Conservation (phyloP, 495 filamentous ascomycete genomes). For the Tuber calosporum region DNA sequence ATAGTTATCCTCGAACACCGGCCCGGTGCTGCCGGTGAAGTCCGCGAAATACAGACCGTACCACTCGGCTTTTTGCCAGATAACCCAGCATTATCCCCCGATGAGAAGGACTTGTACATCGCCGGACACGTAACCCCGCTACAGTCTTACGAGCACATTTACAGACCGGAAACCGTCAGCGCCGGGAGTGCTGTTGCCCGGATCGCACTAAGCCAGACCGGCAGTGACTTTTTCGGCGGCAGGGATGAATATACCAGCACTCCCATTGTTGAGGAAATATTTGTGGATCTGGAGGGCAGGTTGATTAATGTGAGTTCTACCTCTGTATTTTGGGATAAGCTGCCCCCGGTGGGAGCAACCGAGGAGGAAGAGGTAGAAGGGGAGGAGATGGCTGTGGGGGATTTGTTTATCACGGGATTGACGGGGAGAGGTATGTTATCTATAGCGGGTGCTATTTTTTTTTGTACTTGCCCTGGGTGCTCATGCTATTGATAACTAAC, state of each 20-base stretch:
- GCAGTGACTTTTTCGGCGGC: constrained; percentile 33
- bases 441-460: background rate
- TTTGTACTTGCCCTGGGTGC: background rate
- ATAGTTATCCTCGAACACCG: constrained; percentile 27
- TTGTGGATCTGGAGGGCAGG: constrained; percentile 29
- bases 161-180: constrained; percentile 40
- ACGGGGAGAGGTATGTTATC: constrained; percentile 15
- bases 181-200: constrained; percentile 49
- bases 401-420: constrained; percentile 21
- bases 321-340: constrained; percentile 26
- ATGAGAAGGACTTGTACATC: constrained; percentile 27
- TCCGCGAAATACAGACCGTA: constrained; percentile 27
- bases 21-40: constrained; percentile 4
- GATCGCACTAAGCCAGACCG: constrained; percentile 39
- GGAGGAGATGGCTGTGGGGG: constrained; percentile 7
- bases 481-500: constrained; percentile 1
- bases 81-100: constrained; percentile 22
- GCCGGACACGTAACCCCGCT: constrained; percentile 19
- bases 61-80: constrained; percentile 21
- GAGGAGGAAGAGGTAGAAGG: constrained; percentile 13
- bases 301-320: constrained; percentile 33
- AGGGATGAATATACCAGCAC: constrained; percentile 31
- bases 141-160: background rate
- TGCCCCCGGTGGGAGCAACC: background rate
- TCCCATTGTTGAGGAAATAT: constrained; percentile 31